phyloP scores from a whole-genome alignment of 805 yeast species.

The Starmera pachycereana region DNA sequence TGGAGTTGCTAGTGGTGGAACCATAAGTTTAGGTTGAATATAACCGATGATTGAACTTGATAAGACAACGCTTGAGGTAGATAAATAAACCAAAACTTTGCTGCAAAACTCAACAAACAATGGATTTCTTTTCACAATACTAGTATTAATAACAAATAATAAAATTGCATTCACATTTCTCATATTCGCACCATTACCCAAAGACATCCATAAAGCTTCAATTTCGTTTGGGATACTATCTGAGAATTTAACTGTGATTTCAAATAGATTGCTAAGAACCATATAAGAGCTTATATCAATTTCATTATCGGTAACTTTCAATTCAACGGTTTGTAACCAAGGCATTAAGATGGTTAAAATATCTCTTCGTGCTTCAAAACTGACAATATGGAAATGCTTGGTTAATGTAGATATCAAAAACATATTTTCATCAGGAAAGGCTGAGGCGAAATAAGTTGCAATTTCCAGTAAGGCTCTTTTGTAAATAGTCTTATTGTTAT shows the following conservation, averaged over 20 bases:
- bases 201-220: slow-evolving; percentile 90
- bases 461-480: slow-evolving; percentile 77
- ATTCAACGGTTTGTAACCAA: slow-evolving; percentile 81
- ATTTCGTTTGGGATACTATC: slow-evolving; percentile 74
- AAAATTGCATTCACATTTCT: slow-evolving; percentile 64
- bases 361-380: slow-evolving; percentile 57
- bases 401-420: slow-evolving; percentile 64
- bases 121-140: slow-evolving; percentile 62
- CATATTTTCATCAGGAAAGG: slow-evolving; percentile 49
- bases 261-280: slow-evolving; percentile 75
- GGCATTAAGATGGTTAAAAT: slow-evolving; percentile 74
- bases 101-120: slow-evolving; percentile 69
- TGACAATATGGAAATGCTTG: slow-evolving; percentile 51
- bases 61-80: slow-evolving; percentile 40
- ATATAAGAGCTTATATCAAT: slow-evolving; percentile 37
- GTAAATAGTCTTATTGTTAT: slow-evolving; percentile 72
- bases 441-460: slow-evolving; percentile 59
- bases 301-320: slow-evolving; percentile 35
- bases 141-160: slow-evolving; percentile 56
- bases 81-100: slow-evolving; percentile 71
- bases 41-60: slow-evolving; percentile 58
- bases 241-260: slow-evolving; percentile 71
- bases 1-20: slow-evolving; percentile 48
- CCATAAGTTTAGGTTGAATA: slow-evolving; percentile 78
- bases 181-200: slow-evolving; percentile 65